A percentile compares a stretch with the other conserved stretches of the same genome.
These are phyloP conservation scores for Rosellinia necatrix DNA, from an alignment of 2,329 filamentous ascomycete genomes.

Conservation along the genomic window DNA sequence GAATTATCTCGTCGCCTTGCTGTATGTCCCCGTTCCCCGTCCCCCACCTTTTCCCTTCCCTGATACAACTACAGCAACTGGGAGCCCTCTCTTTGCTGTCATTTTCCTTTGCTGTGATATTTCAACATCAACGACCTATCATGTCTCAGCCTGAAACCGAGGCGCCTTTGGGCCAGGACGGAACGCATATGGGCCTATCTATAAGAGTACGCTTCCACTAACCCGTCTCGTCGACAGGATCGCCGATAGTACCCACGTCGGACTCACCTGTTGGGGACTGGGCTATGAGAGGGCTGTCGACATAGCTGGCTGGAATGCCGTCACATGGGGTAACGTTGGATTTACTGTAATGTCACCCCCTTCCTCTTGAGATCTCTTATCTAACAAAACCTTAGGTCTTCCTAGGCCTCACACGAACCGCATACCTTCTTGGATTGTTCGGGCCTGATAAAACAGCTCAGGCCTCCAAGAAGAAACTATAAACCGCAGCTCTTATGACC, in stretches of 20 bases:
- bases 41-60: too few species aligned
- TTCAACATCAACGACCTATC: too few species aligned
- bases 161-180: too few species aligned
- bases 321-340: conserved; percentile 75
- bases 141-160: too few species aligned
- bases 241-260: conserved; percentile 71
- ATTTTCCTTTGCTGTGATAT: too few species aligned
- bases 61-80: too few species aligned
- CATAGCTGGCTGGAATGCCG: conserved; percentile 66
- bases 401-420: conserved; percentile 40
- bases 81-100: too few species aligned
- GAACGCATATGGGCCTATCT: too few species aligned
- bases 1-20: conserved; percentile 69
- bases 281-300: conserved; percentile 59
- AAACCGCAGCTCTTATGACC: not conserved
- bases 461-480: conserved; percentile 33
- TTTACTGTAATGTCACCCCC: conserved; percentile 54
- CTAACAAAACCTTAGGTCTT: conserved; percentile 30
- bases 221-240: conserved; percentile 39
- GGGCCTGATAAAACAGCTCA: conserved; percentile 29
- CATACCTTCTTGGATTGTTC: conserved; percentile 42
- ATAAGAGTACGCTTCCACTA: not conserved
- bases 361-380: not conserved
- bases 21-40: conserved; percentile 42
- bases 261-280: conserved; percentile 62